phyloP scores from a whole-genome alignment of 2,329 filamentous ascomycete genomes.

The Volutella citrinella region DNA sequence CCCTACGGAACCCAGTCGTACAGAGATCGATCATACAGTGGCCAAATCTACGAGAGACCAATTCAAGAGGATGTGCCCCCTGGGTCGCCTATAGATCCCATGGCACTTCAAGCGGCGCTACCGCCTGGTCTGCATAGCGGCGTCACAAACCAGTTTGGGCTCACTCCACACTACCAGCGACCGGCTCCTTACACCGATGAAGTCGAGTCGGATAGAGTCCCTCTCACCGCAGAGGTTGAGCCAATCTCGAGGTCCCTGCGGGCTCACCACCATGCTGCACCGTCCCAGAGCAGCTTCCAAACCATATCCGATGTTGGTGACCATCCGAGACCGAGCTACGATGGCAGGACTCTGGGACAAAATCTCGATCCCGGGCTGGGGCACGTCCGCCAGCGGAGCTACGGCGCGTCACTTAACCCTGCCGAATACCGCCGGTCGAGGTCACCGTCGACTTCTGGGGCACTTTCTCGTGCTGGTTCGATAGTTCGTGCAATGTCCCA shows the following conservation, averaged over 20 bases:
- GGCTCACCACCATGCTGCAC: constrained; percentile 38
- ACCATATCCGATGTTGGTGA: constrained; percentile 55
- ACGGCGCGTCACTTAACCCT: constrained; percentile 55
- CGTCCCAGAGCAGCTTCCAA: constrained; percentile 54
- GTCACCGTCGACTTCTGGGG: constrained; percentile 60
- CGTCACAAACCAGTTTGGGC: constrained; percentile 13
- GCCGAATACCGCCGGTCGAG: constrained; percentile 54
- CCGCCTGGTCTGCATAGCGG: constrained; percentile 46
- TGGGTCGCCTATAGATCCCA: constrained; percentile 52
- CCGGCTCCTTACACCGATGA: constrained; percentile 36
- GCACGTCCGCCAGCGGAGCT: constrained; percentile 50
- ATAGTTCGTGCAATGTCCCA: constrained; percentile 88
- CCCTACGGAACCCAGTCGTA: too few relatives aligned
- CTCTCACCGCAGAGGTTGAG: constrained; percentile 53
- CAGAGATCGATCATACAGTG: constrained; percentile 22
- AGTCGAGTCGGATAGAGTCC: constrained; percentile 55
- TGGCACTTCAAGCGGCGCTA: constrained; percentile 52
- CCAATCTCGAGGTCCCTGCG: constrained; percentile 51
- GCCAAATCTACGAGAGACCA: constrained; percentile 42
- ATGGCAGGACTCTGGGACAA: constrained; percentile 52
- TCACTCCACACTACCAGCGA: constrained; percentile 26
- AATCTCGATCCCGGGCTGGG: constrained; percentile 57
- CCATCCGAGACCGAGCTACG: constrained; percentile 47
- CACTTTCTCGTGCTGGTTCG: constrained; percentile 67
- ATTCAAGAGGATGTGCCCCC: constrained; percentile 56